These are phyloP conservation scores for Trichopus zeylanicus DNA, from an alignment of 116 monocot species.

Conservation along the genomic window DNA sequence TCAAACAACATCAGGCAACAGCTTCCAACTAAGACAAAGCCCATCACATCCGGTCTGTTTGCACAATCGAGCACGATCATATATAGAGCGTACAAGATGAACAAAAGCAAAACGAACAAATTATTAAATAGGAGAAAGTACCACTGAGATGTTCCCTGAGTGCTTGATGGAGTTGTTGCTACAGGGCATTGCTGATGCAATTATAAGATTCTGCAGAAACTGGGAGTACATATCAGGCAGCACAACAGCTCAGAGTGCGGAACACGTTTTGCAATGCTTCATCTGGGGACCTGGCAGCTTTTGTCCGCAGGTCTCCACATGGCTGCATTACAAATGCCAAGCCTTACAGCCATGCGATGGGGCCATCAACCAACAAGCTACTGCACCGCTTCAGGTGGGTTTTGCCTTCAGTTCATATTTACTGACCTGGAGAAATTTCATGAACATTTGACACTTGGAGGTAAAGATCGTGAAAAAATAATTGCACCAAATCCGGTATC, in stretches of 20 bases:
- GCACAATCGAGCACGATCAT: neutral
- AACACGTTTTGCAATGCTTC: too few species aligned
- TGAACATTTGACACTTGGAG: neutral
- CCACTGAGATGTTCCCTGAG: neutral
- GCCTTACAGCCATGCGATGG: constrained; percentile 5
- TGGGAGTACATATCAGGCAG: neutral
- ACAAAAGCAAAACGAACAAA: too few species aligned
- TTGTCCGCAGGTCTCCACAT: neutral
- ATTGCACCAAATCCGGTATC: neutral
- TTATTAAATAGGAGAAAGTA: neutral
- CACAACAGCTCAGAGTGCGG: neutral
- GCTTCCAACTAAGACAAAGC: neutral
- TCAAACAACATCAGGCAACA: neutral
- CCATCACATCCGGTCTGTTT: neutral
- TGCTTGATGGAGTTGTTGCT: neutral
- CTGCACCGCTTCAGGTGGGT: neutral
- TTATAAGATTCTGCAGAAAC: constrained; percentile 1
- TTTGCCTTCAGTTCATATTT: neutral
- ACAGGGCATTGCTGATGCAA: neutral
- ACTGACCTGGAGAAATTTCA: neutral
- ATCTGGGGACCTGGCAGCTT: too few species aligned
- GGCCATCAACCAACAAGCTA: neutral
- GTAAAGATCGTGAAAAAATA: neutral
- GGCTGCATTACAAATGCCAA: neutral
- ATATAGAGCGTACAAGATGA: neutral